These are phyloP conservation scores for Nitzschia putrida DNA, from an alignment of 108 stramenopile species.

Conservation along the genomic window DNA sequence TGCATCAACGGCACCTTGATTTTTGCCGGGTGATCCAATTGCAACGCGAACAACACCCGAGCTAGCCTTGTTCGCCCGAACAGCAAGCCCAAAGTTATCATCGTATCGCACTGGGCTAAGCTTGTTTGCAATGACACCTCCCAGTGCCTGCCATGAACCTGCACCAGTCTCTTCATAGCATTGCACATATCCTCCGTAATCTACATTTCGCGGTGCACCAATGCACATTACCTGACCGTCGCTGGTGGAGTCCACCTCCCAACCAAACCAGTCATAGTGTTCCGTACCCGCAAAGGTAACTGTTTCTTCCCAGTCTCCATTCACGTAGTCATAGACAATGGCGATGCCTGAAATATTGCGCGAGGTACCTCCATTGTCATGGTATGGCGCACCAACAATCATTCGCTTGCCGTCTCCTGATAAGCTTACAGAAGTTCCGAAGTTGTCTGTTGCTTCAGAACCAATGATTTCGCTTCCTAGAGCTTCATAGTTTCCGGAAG, in stretches of 20 bases:
- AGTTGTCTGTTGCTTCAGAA: constrained; percentile 30
- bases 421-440: constrained; percentile 61
- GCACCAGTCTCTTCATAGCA: constrained; percentile 25
- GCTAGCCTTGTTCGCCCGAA: constrained; percentile 14
- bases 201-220: constrained; percentile 55
- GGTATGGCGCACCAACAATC: constrained; percentile 71
- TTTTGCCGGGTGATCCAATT: constrained; percentile 50
- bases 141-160: constrained; percentile 19
- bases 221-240: constrained; percentile 46
- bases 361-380: constrained; percentile 31
- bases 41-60: constrained; percentile 32
- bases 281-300: constrained; percentile 21
- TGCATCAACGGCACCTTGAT: constrained; percentile 12
- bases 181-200: constrained; percentile 60
- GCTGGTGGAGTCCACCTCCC: constrained; percentile 38
- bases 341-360: constrained; percentile 44
- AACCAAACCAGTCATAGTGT: constrained; percentile 54
- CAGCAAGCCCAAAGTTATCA: constrained; percentile 46
- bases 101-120: constrained; percentile 19
- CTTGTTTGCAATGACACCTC: constrained; percentile 36
- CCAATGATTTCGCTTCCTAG: constrained; percentile 32
- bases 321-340: constrained; percentile 46
- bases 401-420: constrained; percentile 54
- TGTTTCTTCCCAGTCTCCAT: constrained; percentile 4
- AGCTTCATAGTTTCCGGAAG: neutral